phyloP scores from a whole-genome alignment of 129 eudicot genomes.

The Centaurea solstitialis region DNA sequence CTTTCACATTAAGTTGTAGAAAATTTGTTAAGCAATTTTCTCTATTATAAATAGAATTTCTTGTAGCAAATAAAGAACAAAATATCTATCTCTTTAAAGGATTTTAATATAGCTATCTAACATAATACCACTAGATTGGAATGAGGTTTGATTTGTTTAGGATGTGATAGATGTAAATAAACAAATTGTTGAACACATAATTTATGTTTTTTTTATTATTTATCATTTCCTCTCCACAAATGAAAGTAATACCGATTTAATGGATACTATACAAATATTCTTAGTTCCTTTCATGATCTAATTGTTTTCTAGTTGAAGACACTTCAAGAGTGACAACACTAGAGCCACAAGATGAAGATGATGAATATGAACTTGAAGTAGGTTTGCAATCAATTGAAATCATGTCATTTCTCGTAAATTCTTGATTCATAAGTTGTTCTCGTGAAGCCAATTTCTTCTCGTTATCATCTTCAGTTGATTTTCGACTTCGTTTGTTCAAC shows the following conservation, averaged over 20 bases:
- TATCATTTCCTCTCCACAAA: neutral
- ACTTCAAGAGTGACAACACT: slow-evolving; percentile 39
- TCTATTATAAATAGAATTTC: too few species aligned
- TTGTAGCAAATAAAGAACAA: too few species aligned
- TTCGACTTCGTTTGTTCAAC: slow-evolving; percentile 43
- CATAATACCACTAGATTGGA: too few species aligned
- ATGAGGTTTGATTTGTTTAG: neutral
- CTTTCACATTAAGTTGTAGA: too few species aligned
- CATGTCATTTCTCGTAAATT: neutral
- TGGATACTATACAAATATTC: slow-evolving; percentile 4
- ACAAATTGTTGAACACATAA: neutral
- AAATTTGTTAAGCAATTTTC: too few species aligned
- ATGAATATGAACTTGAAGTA: slow-evolving; percentile 37
- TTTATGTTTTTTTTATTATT: too few species aligned
- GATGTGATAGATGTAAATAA: neutral
- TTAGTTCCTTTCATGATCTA: slow-evolving; percentile 26
- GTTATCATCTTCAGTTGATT: slow-evolving; percentile 5
- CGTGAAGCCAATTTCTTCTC: neutral
- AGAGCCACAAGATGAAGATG: slow-evolving; percentile 39
- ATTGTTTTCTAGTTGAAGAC: slow-evolving; percentile 35
- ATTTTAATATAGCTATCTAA: too few species aligned
- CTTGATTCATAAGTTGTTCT: neutral
- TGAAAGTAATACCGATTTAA: too few species aligned
- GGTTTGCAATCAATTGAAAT: slow-evolving; percentile 7
- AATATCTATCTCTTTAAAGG: too few species aligned